Base-by-base conservation (phyloP, 2,329 filamentous ascomycete genomes). In the Trichophyton verrucosum region DNA sequence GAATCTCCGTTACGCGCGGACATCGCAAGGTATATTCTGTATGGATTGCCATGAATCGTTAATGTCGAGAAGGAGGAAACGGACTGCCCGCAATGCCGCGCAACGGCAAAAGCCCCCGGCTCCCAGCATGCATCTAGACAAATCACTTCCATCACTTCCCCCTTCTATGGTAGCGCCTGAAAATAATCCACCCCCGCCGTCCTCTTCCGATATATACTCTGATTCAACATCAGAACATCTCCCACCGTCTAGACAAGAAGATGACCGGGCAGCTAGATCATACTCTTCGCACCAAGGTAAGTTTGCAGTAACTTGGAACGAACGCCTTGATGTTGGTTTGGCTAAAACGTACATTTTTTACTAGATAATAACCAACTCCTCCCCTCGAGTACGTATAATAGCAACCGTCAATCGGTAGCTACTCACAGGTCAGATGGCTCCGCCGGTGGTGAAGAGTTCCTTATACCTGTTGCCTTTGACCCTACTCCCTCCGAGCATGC, bases 41-140 rank as follows among this genome's bases (percentile, higher is more conserved):
- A 99, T 99, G 94, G 91, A 87, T 70, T 99, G 94, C 73, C 94
- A 99, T 71, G 94, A 99, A 75, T 94, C 90, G 30, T 77, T 99
- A 59, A 97, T 97, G 91, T 90, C 69, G 96, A 97, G 77, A 69
- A 83, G 89, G 69, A 85, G 86, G 71, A 96, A 91, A 77, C 85
- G 59, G 80, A 82, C 47, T 30, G 68, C 67, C 62, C 72, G 66
- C 60, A 66, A 66, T 64, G 61, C 66, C 38, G 62, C 67, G 55
- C 65, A 65, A 44, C 66, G 70, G 55, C 66, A 67, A 58, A 67
- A 71, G 65, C 57, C 65, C 63, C 63, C 65, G 22, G 46, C 60
- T 65, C 44, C 63, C 63, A 66, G 64, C 20, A 83, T 86, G 77
- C 85, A 89, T 64, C 83, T 88, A 44, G 92, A 99, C 72, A 97